Conservation (phyloP, 257 asterid genomes). For the Solanum okadae region DNA sequence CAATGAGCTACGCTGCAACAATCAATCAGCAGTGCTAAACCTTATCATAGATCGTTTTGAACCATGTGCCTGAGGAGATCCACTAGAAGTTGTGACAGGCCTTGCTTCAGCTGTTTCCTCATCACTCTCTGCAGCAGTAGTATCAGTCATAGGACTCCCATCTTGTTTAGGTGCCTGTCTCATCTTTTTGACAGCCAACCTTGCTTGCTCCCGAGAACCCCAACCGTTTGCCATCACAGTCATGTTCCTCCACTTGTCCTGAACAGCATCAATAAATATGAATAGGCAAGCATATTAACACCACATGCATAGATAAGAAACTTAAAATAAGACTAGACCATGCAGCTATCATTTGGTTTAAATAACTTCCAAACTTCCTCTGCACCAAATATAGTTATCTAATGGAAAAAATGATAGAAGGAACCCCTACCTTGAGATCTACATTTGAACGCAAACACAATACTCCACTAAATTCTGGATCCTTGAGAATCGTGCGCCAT, state of each 20-base stretch:
- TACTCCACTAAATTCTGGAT: slow-evolving; percentile 80
- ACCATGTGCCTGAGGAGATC: slow-evolving; percentile 59
- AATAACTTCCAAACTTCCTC: neutral
- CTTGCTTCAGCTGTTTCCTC: slow-evolving; percentile 56
- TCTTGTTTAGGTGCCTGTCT: slow-evolving; percentile 52
- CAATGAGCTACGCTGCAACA: neutral
- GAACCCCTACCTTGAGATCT: slow-evolving; percentile 72
- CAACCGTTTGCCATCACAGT: slow-evolving; percentile 93
- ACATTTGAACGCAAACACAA: slow-evolving; percentile 78
- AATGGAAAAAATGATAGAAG: neutral
- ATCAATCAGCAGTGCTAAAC: slow-evolving; percentile 21
- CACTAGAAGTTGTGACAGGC: slow-evolving; percentile 52
- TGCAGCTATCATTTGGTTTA: neutral
- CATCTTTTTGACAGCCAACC: slow-evolving; percentile 59
- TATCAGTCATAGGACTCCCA: slow-evolving; percentile 44
- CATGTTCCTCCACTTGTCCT: slow-evolving; percentile 99
- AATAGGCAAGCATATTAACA: neutral
- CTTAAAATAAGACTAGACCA: neutral
- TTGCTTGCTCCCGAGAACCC: slow-evolving; percentile 85
- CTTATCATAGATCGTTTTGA: slow-evolving; percentile 82
- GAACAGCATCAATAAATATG: slow-evolving; percentile 16
- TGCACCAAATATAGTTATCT: neutral
- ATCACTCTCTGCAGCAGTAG: slow-evolving; percentile 46
- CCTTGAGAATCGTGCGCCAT: slow-evolving; percentile 96
- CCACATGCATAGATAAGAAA: neutral